phyloP scores from a whole-genome alignment of 2,329 filamentous ascomycete species.

The Neopestalotiopsis rosae region DNA sequence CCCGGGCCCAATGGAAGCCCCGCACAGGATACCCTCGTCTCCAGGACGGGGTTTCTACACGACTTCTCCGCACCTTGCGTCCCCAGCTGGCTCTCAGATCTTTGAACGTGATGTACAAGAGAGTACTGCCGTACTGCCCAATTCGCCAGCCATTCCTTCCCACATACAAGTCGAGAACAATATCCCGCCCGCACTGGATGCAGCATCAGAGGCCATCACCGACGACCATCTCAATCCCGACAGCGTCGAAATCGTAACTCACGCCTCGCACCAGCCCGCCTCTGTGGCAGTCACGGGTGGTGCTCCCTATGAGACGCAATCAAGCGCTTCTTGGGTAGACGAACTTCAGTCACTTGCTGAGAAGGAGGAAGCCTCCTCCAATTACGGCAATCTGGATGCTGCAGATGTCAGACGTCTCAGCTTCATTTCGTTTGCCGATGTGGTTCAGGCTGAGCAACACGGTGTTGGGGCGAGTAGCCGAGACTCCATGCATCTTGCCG shows the following conservation, averaged over 20 bases:
- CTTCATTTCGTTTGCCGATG: slow-evolving; percentile 97
- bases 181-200: slow-evolving; percentile 89
- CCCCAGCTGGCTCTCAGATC: slow-evolving; percentile 80
- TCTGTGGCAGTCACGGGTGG: slow-evolving; percentile 67
- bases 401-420: slow-evolving; percentile 82
- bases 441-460: slow-evolving; percentile 83
- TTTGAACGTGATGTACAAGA: slow-evolving; percentile 97
- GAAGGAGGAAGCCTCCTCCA: slow-evolving; percentile 69
- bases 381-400: slow-evolving; percentile 78
- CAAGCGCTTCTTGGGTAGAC: slow-evolving; percentile 57
- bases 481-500: slow-evolving; percentile 73
- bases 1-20: slow-evolving; percentile 47
- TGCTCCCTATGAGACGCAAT: slow-evolving; percentile 45
- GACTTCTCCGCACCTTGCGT: slow-evolving; percentile 76
- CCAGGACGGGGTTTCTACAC: slow-evolving; percentile 69
- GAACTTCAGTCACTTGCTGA: slow-evolving; percentile 62
- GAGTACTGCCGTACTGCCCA: slow-evolving; percentile 67
- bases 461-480: slow-evolving; percentile 58
- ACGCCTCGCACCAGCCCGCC: slow-evolving; percentile 82
- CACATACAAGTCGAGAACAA: slow-evolving; percentile 95
- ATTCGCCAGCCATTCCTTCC: slow-evolving; percentile 84
- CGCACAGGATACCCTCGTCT: slow-evolving; percentile 61
- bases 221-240: slow-evolving; percentile 85
- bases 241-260: slow-evolving; percentile 90
- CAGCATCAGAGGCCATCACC: slow-evolving; percentile 90